Evolutionary conservation across 1,284 basidiomycete species (phyloP).

Genomic region (Sutorius eximius): DNA sequence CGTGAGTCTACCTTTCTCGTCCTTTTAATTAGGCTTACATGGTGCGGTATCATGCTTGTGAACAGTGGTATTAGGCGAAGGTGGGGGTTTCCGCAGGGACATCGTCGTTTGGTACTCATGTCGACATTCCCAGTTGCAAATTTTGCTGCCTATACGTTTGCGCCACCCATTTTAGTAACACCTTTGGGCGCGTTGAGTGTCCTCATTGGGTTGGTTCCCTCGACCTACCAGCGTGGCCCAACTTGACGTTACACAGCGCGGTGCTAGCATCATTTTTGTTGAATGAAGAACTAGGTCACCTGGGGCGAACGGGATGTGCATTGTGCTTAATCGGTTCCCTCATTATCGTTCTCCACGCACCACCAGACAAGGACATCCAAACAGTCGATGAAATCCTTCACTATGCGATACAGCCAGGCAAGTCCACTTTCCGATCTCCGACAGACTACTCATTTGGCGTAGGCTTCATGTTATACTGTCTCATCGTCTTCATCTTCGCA

Average conservation of each 20-base stretch:
- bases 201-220: constrained; percentile 80
- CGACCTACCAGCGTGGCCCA: not conserved
- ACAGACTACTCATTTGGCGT: constrained; percentile 10
- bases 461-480: constrained; percentile 90
- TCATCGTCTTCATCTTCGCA: constrained; percentile 80
- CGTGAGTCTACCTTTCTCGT: constrained; percentile 55
- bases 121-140: constrained; percentile 74
- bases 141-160: constrained; percentile 98
- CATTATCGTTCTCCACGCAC: constrained; percentile 96
- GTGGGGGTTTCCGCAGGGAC: constrained; percentile 42
- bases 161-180: constrained; percentile 95
- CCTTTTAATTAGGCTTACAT: constrained; percentile 1
- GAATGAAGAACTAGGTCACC: constrained; percentile 90
- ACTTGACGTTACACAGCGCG: constrained; percentile 55
- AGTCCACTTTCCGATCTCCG: constrained; percentile 23
- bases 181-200: constrained; percentile 95
- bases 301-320: constrained; percentile 91
- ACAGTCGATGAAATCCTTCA: constrained; percentile 94
- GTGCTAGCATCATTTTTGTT: constrained; percentile 92
- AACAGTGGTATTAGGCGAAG: constrained; percentile 86
- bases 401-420: constrained; percentile 89
- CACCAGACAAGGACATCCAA: constrained; percentile 90
- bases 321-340: constrained; percentile 90
- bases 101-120: constrained; percentile 6
- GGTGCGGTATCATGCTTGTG: constrained; percentile 11